These are phyloP conservation scores for Rostrohypoxylon terebratum DNA, from an alignment of 495 filamentous ascomycete genomes.

Conservation along the genomic window DNA sequence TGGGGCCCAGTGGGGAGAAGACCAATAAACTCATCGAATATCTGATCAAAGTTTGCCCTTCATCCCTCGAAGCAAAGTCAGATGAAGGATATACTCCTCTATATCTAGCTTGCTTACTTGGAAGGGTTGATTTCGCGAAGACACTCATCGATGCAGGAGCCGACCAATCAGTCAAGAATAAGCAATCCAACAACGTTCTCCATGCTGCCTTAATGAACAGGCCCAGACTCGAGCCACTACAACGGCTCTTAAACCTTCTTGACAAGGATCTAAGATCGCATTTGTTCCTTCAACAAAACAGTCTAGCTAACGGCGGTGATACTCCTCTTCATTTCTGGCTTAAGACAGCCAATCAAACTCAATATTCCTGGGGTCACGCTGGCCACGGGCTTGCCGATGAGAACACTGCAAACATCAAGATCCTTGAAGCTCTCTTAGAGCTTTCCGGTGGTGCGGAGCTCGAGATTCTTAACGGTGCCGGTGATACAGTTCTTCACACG, in stretches of 20 bases:
- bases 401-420: slow-evolving; percentile 34
- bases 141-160: slow-evolving; percentile 72
- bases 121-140: slow-evolving; percentile 64
- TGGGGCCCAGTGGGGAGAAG: slow-evolving; percentile 53
- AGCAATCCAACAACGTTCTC: slow-evolving; percentile 67
- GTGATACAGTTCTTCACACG: slow-evolving; percentile 73
- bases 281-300: slow-evolving; percentile 57
- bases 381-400: slow-evolving; percentile 9
- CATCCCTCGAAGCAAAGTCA: slow-evolving; percentile 68
- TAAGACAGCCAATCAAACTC: slow-evolving; percentile 29
- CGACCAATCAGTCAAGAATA: slow-evolving; percentile 69
- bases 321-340: slow-evolving; percentile 59
- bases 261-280: slow-evolving; percentile 58
- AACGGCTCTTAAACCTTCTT: slow-evolving; percentile 63
- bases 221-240: slow-evolving; percentile 49
- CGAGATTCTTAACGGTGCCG: slow-evolving; percentile 71
- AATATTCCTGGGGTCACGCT: not conserved
- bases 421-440: slow-evolving; percentile 59
- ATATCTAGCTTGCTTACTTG: slow-evolving; percentile 65
- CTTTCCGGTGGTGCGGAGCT: slow-evolving; percentile 66
- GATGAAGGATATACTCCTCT: slow-evolving; percentile 69
- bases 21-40: slow-evolving; percentile 69
- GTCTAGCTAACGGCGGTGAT: slow-evolving; percentile 48
- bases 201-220: slow-evolving; percentile 63
- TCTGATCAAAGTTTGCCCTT: slow-evolving; percentile 67